Evolutionary conservation across 177 flowering plant species (phyloP).

Genomic region (Vitis hybrid): DNA sequence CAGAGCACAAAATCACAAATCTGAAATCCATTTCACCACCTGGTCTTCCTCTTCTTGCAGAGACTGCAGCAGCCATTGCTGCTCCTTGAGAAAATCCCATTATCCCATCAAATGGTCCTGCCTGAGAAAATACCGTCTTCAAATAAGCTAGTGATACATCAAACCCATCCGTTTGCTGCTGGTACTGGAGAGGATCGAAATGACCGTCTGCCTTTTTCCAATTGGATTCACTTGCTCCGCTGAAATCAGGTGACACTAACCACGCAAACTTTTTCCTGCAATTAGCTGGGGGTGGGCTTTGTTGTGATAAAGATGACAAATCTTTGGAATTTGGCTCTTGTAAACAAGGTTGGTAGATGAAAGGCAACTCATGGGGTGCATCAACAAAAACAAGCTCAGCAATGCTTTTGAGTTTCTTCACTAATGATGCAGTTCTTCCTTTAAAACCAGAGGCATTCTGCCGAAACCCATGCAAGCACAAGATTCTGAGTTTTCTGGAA

Average conservation of each 20-base stretch:
- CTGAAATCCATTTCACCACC: constrained; percentile 45
- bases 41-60: constrained; percentile 33
- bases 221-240: constrained; percentile 18
- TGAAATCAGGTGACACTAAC: constrained; percentile 54
- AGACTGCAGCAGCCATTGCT: constrained; percentile 72
- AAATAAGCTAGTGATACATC: constrained; percentile 59
- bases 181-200: constrained; percentile 81
- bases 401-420: constrained; percentile 78
- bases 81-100: constrained; percentile 98
- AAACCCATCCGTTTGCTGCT: constrained; percentile 70
- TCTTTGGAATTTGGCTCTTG: constrained; percentile 13
- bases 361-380: constrained; percentile 86
- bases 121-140: constrained; percentile 39
- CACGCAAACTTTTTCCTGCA: constrained; percentile 82
- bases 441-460: constrained; percentile 89
- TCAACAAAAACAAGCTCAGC: constrained; percentile 80
- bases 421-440: constrained; percentile 88
- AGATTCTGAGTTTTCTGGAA: constrained; percentile 63
- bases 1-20: constrained; percentile 85
- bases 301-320: constrained; percentile 13
- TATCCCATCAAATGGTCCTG: constrained; percentile 89
- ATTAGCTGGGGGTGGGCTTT: constrained; percentile 38
- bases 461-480: constrained; percentile 96
- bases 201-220: constrained; percentile 64
- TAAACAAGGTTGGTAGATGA: constrained; percentile 53